Base-by-base conservation (phyloP, 2,329 filamentous ascomycete genomes). In the Phialophora verrucosa region DNA sequence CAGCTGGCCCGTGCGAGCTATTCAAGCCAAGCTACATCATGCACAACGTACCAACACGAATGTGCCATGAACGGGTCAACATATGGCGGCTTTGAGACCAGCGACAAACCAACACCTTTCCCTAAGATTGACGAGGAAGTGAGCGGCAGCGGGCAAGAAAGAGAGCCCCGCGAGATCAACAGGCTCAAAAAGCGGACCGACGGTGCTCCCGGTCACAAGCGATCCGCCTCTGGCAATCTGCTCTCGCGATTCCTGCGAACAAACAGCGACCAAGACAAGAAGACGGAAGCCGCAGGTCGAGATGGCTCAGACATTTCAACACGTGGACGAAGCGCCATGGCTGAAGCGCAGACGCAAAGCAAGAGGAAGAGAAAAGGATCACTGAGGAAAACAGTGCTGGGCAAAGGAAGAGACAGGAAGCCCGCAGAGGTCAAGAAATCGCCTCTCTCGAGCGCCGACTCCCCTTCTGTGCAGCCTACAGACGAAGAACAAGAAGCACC, bases 311-410 rank as follows among this genome's bases (percentile, higher is more conserved):
- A 70, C 62, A 73, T 73, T 32, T 69, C 73, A 29, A 65, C 66
- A 32, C 72, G 70, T 49, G 74, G 74, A 56, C 72, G 70, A 65
- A 76, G 84, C 78, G 81, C 84, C 72, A 78, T 85, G 78, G 78
- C 78, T 31, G 79, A 76, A 44, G 82, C 80, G 29, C 83, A 82
- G 68, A 75, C 62, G 5, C 81, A 68, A 76, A 79, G 70, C 63
- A 82, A 83, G 76, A 87, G 87, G 55, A 88, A 89, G 73, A 87
- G 93, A 66, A 91, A 91, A 75, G 93, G 92, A 3, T 97, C 93
- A 11, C 82, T 97, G 76, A 87, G 93, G 66, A 97, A 97, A 78
- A 92, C 91, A 11, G 82, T 97, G 57, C 83, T 97, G 20, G 91
- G 92, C 17, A 90, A 90, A 69, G 89, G 90, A 68, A 87, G 84